phyloP scores from a whole-genome alignment of 768 basidiomycete species.

The Hemileccinum rubropunctum region DNA sequence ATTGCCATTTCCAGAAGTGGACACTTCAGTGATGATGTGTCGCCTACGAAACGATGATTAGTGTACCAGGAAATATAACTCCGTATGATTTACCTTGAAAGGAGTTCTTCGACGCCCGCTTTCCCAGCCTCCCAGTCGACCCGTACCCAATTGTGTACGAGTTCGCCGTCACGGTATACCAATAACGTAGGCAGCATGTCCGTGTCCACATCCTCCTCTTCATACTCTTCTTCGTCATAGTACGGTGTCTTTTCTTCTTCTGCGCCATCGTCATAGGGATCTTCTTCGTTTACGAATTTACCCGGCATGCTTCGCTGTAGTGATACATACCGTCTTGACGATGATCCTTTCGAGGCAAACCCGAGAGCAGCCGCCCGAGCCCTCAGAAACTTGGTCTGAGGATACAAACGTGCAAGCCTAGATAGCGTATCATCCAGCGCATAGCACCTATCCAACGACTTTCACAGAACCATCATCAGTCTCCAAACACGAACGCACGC shows the following conservation, averaged over 20 bases:
- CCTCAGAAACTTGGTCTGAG: slow-evolving; percentile 78
- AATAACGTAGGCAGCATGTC: slow-evolving; percentile 80
- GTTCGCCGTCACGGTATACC: slow-evolving; percentile 74
- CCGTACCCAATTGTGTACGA: slow-evolving; percentile 87
- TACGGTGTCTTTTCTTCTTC: slow-evolving; percentile 28
- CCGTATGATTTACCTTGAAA: slow-evolving; percentile 47
- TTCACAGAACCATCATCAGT: slow-evolving; percentile 4
- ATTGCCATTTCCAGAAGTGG: slow-evolving; percentile 34
- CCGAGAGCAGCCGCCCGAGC: slow-evolving; percentile 74
- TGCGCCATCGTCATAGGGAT: slow-evolving; percentile 41
- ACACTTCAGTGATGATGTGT: slow-evolving; percentile 21
- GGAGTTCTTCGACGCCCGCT: slow-evolving; percentile 65
- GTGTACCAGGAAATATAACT: not conserved
- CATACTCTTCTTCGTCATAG: slow-evolving; percentile 42
- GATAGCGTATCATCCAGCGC: slow-evolving; percentile 64
- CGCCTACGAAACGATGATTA: slow-evolving; percentile 15
- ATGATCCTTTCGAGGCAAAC: slow-evolving; percentile 48
- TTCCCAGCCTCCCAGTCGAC: slow-evolving; percentile 82
- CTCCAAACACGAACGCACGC: not conserved
- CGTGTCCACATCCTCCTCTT: slow-evolving; percentile 67
- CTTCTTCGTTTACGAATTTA: slow-evolving; percentile 39
- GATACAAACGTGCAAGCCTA: slow-evolving; percentile 64
- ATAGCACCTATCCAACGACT: slow-evolving; percentile 79
- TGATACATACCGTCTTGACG: slow-evolving; percentile 14
- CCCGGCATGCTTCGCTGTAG: slow-evolving; percentile 21